These are phyloP conservation scores for Pisolithus albus DNA, from an alignment of 768 basidiomycete species.

Conservation along the genomic window DNA sequence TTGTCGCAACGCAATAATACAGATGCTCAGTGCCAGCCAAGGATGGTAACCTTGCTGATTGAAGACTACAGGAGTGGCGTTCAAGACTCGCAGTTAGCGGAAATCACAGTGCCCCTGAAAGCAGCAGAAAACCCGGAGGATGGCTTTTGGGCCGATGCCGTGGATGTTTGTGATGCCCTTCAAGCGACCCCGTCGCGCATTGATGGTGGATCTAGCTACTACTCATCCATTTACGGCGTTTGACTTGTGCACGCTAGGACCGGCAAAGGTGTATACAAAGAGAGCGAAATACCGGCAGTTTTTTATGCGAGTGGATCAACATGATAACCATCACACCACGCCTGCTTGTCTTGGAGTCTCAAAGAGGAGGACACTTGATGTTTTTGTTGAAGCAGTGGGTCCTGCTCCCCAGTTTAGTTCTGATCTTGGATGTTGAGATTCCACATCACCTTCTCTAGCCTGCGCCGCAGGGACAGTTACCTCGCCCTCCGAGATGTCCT, in stretches of 20 bases:
- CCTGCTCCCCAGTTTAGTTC: not conserved
- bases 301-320: constrained; percentile 53
- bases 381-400: constrained; percentile 56
- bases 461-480: constrained; percentile 20
- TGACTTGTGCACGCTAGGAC: constrained; percentile 35
- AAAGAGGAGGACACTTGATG: constrained; percentile 46
- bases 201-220: constrained; percentile 44
- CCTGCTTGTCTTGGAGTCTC: constrained; percentile 54
- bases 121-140: constrained; percentile 41
- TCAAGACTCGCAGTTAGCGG: constrained; percentile 54
- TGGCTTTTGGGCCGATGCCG: constrained; percentile 68
- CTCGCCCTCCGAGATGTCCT: constrained; percentile 13
- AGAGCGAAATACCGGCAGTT: constrained; percentile 66
- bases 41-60: constrained; percentile 64
- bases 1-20: constrained; percentile 6
- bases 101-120: constrained; percentile 56
- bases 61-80: constrained; percentile 51
- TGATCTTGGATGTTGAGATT: not conserved
- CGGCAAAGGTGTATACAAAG: constrained; percentile 58
- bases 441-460: constrained; percentile 17
- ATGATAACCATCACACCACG: constrained; percentile 42
- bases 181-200: constrained; percentile 60
- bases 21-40: constrained; percentile 20
- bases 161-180: constrained; percentile 50
- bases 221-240: not conserved